Evolutionary conservation across 345 rosid genomes (phyloP).

Genomic region (Sonneratia caseolaris): DNA sequence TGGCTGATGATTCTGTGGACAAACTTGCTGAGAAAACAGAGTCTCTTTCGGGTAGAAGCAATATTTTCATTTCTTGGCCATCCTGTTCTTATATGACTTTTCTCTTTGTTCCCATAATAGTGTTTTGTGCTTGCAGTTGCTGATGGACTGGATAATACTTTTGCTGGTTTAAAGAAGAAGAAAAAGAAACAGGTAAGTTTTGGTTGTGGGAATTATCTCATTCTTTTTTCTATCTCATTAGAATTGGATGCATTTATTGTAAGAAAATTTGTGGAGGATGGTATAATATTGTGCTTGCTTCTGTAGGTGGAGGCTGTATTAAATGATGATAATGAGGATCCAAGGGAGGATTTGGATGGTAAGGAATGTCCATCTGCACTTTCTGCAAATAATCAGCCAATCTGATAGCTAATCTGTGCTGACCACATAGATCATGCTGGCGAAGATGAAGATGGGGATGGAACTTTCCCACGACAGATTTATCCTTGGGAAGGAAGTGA

Average conservation of each 20-base stretch:
- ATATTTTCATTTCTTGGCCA: not conserved
- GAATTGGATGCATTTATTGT: not conserved
- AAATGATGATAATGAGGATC: conserved; percentile 57
- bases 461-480: conserved; percentile 28
- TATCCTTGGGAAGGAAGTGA: conserved; percentile 94
- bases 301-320: conserved; percentile 55
- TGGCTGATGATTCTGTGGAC: conserved; percentile 52
- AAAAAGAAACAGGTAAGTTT: conserved; percentile 82
- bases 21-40: conserved; percentile 64
- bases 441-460: conserved; percentile 58
- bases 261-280: not conserved
- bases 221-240: not conserved
- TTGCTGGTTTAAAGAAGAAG: conserved; percentile 85
- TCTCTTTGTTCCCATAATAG: not conserved
- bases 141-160: conserved; percentile 71
- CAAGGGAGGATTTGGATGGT: conserved; percentile 64
- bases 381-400: not conserved
- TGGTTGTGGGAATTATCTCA: not conserved
- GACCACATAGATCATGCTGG: conserved; percentile 35
- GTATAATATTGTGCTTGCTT: conserved; percentile 10
- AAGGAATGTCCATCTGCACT: conserved; percentile 5
- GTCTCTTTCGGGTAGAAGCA: conserved; percentile 39
- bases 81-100: not conserved
- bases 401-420: not conserved
- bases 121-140: conserved; percentile 29